Base-by-base conservation (phyloP, 495 filamentous ascomycete species). In the Aspergillus mulundensis region DNA sequence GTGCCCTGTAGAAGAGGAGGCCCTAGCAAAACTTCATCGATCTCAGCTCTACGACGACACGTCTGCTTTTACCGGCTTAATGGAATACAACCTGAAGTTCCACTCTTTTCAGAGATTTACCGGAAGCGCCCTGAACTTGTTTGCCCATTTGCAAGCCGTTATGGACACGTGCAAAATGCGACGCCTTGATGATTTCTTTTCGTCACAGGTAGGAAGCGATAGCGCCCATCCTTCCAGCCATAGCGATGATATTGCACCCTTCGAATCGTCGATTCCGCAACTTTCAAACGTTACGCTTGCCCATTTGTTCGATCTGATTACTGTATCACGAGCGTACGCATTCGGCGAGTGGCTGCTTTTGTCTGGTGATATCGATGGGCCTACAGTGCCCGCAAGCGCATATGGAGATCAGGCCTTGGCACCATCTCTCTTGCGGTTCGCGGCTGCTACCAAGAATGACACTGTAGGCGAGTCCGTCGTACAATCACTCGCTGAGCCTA, bases 341-440 rank as follows among this genome's bases (percentile, higher is more conserved):
- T 72, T 86, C 42, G 84, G 80, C 15, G 66, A 74, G 16, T 84
- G 77, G 77, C 67, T 87, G 7, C 65, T 87, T 0, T 76, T 76
- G 56, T 77, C 76, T 10, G 56, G 76, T 28, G 82, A 82, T 47
- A 53, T 82, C 2, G 84, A 87, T 61, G 84, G 82, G 5, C 81
- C 81, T 23, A 23, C 79, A 0, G 80, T 87, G n/a, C 65, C 73
- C 40, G 52, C 57, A 6, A 58, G 56, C 21, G 54, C 73, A 28
- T 87, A 86, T 59, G 59, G 64, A 1, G 62, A 81, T 43, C 75
- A 74, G 16, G 63, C 58, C 24, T 53, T 87, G 23, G 74, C 80
- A 5, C 77, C 82, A n/a, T 72, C 82, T 1, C 71, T 87, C 21
- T 61, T 87, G 15, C 76, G 81, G 8, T 86, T 83, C 59, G 84